Evolutionary conservation across 164 flowering plant species (phyloP), one percentile per base, ranked within the genome.

Genomic region (Protea cynaroides): DNA sequence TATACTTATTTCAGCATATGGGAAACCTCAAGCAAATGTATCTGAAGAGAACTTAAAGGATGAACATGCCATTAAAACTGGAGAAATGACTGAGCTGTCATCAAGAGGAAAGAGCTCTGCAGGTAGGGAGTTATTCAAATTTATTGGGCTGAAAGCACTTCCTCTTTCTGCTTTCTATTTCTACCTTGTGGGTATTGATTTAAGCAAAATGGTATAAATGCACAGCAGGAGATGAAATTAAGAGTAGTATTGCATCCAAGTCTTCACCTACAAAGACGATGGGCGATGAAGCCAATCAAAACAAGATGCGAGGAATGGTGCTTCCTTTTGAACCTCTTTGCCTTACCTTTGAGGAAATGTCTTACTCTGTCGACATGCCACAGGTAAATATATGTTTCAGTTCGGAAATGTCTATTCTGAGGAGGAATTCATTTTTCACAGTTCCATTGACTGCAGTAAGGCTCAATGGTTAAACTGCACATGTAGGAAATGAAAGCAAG

Each of bases 271-370:
- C 58, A 3, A 64, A 68, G 62, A 21, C 24, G 24, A 69, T 73
- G 15, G 60, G 50, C 50, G 55, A 6, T 9, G 65, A 56, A 21
- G 63, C 62, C 40, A 72, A 49, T 25, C 67, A 54, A 21, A 70
- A 60, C 24, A 69, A 47, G 68, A 81, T 79, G 47, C 73, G 64
- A 52, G 90, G 88, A 72, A 86, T 88, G 88, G 76, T 82, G 66
- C 87, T 89, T 61, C 92, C 92, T 46, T 86, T 89, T 68, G 64
- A 79, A 54, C 96, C 80, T 8, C 80, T 75, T 61, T 80, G 80
- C 9, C 66, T 89, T 63, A 76, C 86, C 43, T 89, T 89, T 36
- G 84, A 86, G 54, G 77, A 89, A 2, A 71, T 89, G 70, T 89
- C 46, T 37, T 86, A 86, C 69, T 75, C 81, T 10, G 83, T 83